Base-by-base conservation (phyloP, 805 yeast species). In the Wickerhamomyces ciferrii region DNA sequence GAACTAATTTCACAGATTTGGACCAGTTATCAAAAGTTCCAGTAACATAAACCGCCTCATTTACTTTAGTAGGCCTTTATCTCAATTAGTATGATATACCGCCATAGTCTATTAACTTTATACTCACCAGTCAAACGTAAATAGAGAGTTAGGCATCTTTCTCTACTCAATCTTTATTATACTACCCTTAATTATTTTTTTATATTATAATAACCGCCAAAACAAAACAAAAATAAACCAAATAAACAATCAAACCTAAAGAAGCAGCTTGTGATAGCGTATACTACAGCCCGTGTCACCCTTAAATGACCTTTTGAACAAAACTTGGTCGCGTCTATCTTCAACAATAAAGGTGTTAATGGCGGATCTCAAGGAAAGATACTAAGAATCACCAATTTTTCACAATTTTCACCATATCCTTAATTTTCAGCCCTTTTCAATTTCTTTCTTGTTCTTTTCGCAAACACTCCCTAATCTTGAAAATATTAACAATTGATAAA, bases 11-110 rank as follows among this genome's bases (percentile, higher is more conserved):
- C 42, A 73, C 66, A 3, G 76, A 63, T 55, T 72, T 70, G 36
- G 70, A 47, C 86, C 86, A 81, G 54, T 75, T 68, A 54, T 78
- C 83, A 57, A 76, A 76, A 25, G 76, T 68, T n/a, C 85, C 85
- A 35, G 84, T 77, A 41, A 81, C 79, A 50, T 72, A 75, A 39
- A 80, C 84, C n/a, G 66, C 59, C 3, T 49, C 49, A 6, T 61
- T 65, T 40, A 46, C 48, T 3, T 51, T 39, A 2, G 48, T 50
- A 8, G 68, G 68, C 71, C 71, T 68, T 24, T n/a, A 21, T 4
- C 8, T 3, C n/a, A 9, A 15, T 17, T 39, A 39, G 29, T 24
- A 23, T 9, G 6, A 15, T 4, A n/a, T 5, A 8, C 41, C 21
- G 27, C 35, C 17, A 23, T 19, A 36, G 6, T 5, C 15, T 6